phyloP scores from a whole-genome alignment of 495 filamentous ascomycete species.

The Sporormia fimetaria region DNA sequence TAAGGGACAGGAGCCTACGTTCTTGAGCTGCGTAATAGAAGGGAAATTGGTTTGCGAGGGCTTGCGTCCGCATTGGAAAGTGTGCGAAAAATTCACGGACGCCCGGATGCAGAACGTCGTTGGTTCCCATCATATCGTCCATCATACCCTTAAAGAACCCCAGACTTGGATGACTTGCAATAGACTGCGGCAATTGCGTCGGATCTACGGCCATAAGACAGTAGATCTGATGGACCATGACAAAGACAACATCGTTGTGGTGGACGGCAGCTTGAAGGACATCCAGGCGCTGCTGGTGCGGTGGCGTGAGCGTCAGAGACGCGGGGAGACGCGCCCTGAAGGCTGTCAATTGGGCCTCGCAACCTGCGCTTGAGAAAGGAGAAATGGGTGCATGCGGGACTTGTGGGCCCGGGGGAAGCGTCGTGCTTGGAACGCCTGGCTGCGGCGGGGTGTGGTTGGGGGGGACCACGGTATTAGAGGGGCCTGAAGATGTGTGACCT shows the following conservation, averaged over 20 bases:
- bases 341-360: background rate
- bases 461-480: too few species aligned
- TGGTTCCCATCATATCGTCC: conserved; percentile 10
- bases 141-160: background rate
- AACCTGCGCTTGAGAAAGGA: background rate
- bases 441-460: too few species aligned
- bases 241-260: conserved; percentile 11
- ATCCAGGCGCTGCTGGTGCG: conserved; percentile 6
- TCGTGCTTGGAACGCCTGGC: too few species aligned
- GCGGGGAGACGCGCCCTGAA: background rate
- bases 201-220: conserved; percentile 7
- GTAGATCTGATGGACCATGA: conserved; percentile 20
- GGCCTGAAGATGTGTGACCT: too few species aligned
- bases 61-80: conserved; percentile 15
- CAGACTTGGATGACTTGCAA: conserved; percentile 10
- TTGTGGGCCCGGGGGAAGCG: too few species aligned
- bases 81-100: conserved; percentile 22
- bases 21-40: conserved; percentile 3
- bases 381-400: background rate
- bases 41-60: conserved; percentile 11
- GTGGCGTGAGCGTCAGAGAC: background rate
- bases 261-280: conserved; percentile 14
- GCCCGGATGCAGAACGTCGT: conserved; percentile 5
- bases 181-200: background rate
- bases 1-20: conserved; percentile 5